Evolutionary conservation across 2,329 filamentous ascomycete species (phyloP).

Genomic region (Neofusicoccum parvum): DNA sequence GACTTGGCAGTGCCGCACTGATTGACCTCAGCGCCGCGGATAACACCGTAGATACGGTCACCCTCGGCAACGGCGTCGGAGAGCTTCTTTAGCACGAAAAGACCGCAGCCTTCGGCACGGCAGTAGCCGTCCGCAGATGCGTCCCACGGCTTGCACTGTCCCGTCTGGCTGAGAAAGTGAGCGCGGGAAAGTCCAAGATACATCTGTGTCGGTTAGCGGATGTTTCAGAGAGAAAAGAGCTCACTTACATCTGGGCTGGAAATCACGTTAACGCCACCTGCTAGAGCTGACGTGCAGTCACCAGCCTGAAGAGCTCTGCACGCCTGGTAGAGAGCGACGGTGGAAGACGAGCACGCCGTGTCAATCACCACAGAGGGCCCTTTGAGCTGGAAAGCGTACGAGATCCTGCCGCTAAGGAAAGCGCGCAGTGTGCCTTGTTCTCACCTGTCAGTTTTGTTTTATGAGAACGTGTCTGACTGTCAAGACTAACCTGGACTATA

Average conservation of each 20-base stretch:
- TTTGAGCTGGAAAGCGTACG: constrained; percentile 24
- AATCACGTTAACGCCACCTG: constrained; percentile 38
- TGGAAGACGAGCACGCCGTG: constrained; percentile 31
- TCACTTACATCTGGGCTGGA: constrained; percentile 25
- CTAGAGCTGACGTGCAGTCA: constrained; percentile 36
- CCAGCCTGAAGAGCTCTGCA: constrained; percentile 32
- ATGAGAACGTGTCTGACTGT: too few relatives aligned
- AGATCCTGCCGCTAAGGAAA: constrained; percentile 23
- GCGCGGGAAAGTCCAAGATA: constrained; percentile 39
- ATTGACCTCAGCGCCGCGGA: constrained; percentile 26
- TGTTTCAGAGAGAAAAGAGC: too few relatives aligned
- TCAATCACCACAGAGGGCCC: constrained; percentile 27
- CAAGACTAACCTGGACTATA: not conserved
- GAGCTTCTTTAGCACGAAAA: constrained; percentile 53
- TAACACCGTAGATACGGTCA: constrained; percentile 48
- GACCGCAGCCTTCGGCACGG: constrained; percentile 51
- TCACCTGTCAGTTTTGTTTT: too few relatives aligned
- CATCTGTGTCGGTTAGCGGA: not conserved
- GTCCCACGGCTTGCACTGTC: constrained; percentile 46
- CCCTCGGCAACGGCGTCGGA: constrained; percentile 54
- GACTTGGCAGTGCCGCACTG: constrained; percentile 14
- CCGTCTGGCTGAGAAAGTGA: constrained; percentile 47
- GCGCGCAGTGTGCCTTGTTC: constrained; percentile 19
- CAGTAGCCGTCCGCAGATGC: constrained; percentile 53
- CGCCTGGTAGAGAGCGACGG: constrained; percentile 30